Evolutionary conservation across 352 stramenopile genomes (phyloP).

Genomic region (Phytophthora pistaciae): DNA sequence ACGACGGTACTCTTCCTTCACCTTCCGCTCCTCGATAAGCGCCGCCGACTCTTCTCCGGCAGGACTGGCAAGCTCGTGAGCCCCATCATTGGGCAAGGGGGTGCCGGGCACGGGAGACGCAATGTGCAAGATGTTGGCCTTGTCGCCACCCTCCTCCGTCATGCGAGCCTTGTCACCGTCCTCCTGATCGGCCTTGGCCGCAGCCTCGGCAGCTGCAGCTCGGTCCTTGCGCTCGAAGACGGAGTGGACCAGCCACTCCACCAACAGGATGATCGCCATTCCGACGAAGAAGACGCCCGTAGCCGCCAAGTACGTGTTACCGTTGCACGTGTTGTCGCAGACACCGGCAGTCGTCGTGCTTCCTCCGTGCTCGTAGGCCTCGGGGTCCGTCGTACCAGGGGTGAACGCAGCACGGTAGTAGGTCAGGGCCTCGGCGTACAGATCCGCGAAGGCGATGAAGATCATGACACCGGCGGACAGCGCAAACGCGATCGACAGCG

Average conservation of each 20-base stretch:
- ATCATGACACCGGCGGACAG: conserved; percentile 81
- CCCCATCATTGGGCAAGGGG: neutral
- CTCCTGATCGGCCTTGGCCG: conserved; percentile 1
- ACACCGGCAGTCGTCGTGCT: conserved; percentile 39
- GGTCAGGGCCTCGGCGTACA: conserved; percentile 60
- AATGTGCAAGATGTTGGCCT: neutral
- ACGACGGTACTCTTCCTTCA: conserved; percentile 69
- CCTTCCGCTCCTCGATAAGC: conserved; percentile 4
- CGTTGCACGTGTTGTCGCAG: conserved; percentile 69
- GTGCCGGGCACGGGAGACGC: conserved; percentile 1
- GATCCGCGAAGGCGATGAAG: conserved; percentile 73
- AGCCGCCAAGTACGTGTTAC: conserved; percentile 65
- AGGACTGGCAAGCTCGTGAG: neutral
- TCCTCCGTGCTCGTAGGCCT: conserved; percentile 73
- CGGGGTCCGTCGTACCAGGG: conserved; percentile 54
- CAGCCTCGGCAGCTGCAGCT: conserved; percentile 10
- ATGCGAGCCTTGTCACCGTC: conserved; percentile 22
- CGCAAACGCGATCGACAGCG: conserved; percentile 70
- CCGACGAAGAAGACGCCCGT: conserved; percentile 65
- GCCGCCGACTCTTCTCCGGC: conserved; percentile 1
- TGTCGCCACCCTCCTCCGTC: neutral
- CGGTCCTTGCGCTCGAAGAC: conserved; percentile 43
- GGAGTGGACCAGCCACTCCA: conserved; percentile 71
- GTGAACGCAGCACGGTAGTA: conserved; percentile 69
- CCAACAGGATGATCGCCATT: conserved; percentile 68